Conservation (phyloP, 345 rosid species). For the Aquilaria yunnanensis region DNA sequence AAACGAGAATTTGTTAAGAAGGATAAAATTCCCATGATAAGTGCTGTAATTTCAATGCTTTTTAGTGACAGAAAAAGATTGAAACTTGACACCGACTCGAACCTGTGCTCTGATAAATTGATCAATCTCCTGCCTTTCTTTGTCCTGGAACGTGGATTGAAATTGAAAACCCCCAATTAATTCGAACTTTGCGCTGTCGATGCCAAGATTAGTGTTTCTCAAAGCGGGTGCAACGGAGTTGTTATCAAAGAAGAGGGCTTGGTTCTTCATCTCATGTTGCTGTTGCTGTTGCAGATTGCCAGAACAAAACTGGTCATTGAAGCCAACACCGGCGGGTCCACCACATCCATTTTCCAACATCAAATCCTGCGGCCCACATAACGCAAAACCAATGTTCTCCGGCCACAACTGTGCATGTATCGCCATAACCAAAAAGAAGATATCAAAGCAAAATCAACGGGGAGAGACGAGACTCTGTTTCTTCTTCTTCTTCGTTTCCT, state of each 20-base stretch:
- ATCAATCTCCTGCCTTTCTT: conserved; percentile 59
- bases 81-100: neutral
- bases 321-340: conserved; percentile 22
- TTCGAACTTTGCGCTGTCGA: neutral
- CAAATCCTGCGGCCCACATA: conserved; percentile 36
- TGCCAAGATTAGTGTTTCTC: conserved; percentile 5
- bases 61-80: neutral
- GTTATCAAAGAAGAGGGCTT: conserved; percentile 21
- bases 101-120: conserved; percentile 65
- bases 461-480: neutral
- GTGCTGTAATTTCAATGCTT: neutral
- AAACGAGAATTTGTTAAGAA: neutral
- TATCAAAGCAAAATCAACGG: conserved; percentile 3
- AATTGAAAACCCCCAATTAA: conserved; percentile 10
- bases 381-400: conserved; percentile 33
- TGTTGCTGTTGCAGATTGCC: conserved; percentile 18
- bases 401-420: conserved; percentile 57
- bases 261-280: conserved; percentile 25
- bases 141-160: conserved; percentile 28
- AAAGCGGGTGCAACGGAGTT: conserved; percentile 12
- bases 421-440: conserved; percentile 36
- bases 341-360: conserved; percentile 28
- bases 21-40: neutral
- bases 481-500: neutral
- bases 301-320: conserved; percentile 11